Conservation (phyloP, 176 grass and related monocot genomes). For the Typha latifolia region DNA sequence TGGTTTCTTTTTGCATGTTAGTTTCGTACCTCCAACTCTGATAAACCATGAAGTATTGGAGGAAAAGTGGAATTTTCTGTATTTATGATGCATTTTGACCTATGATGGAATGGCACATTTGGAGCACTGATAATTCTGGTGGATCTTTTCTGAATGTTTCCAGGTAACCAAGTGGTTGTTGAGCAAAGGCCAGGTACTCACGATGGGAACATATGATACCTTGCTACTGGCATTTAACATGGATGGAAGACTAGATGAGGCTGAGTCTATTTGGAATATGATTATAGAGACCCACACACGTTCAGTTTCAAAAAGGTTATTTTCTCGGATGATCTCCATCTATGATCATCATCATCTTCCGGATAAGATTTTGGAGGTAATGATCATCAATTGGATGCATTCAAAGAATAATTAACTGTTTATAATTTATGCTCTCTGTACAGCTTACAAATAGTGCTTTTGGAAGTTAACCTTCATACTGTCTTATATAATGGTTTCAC, state of each 20-base stretch:
- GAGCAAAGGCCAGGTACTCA: slow-evolving; percentile 82
- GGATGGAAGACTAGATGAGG: slow-evolving; percentile 69
- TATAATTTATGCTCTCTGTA: not conserved
- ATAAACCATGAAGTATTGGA: no score
- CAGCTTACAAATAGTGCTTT: not conserved
- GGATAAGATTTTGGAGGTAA: slow-evolving; percentile 83
- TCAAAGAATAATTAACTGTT: not conserved
- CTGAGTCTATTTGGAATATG: slow-evolving; percentile 45
- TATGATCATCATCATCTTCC: slow-evolving; percentile 40
- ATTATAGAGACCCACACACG: slow-evolving; percentile 52
- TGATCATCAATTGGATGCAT: not conserved
- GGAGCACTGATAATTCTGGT: not conserved
- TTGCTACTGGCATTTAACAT: slow-evolving; percentile 72
- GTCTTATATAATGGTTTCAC: not conserved
- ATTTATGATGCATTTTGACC: not conserved
- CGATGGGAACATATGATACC: slow-evolving; percentile 69
- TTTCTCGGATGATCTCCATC: slow-evolving; percentile 74
- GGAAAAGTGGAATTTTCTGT: no score
- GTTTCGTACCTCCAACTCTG: no score
- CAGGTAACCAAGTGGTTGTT: slow-evolving; percentile 90
- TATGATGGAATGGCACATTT: not conserved
- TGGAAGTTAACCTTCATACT: no score
- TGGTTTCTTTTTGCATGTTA: not conserved
- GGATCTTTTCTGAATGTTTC: not conserved
- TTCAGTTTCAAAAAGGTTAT: slow-evolving; percentile 71